Evolutionary conservation across 2,329 filamentous ascomycete genomes (phyloP).

Genomic region (Colletotrichum tamarilloi): DNA sequence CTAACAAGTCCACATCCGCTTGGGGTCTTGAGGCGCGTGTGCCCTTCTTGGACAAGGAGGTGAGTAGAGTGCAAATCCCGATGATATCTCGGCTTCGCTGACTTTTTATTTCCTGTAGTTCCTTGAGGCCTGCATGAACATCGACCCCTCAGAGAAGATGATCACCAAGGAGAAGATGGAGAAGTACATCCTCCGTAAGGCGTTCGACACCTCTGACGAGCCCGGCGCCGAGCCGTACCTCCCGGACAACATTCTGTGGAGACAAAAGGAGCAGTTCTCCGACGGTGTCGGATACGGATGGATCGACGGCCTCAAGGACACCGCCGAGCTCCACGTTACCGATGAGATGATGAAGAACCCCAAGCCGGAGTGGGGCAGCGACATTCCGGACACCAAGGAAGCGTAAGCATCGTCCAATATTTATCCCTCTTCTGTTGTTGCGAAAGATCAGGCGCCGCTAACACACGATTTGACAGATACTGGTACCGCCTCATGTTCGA

Average conservation of each 20-base stretch:
- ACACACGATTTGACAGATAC: constrained; percentile 65
- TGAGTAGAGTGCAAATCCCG: constrained; percentile 44
- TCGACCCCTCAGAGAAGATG: constrained; percentile 96
- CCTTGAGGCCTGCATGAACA: constrained; percentile 91
- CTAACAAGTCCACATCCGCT: constrained; percentile 98
- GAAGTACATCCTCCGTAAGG: constrained; percentile 98
- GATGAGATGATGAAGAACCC: constrained; percentile 99
- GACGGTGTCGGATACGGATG: constrained; percentile 99
- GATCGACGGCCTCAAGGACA: constrained; percentile 98
- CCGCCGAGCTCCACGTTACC: constrained; percentile 87
- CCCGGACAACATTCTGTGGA: constrained; percentile 95
- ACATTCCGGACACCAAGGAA: constrained; percentile 96
- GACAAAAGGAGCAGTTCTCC: constrained; percentile 99
- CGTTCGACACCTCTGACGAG: constrained; percentile 93
- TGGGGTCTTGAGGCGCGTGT: constrained; percentile 99
- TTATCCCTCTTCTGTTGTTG: background rate
- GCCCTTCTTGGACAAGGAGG: constrained; percentile 95
- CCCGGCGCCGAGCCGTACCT: constrained; percentile 86
- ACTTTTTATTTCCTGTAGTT: constrained; percentile 63
- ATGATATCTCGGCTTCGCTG: background rate
- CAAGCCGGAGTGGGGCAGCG: constrained; percentile 93
- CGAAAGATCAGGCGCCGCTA: constrained; percentile 36
- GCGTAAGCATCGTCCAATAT: constrained; percentile 65
- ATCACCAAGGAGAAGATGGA: constrained; percentile 90
- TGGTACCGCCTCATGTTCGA: constrained; percentile 99